Base-by-base conservation (phyloP, 2,329 filamentous ascomycete species). In the Verticillium tricorpus region DNA sequence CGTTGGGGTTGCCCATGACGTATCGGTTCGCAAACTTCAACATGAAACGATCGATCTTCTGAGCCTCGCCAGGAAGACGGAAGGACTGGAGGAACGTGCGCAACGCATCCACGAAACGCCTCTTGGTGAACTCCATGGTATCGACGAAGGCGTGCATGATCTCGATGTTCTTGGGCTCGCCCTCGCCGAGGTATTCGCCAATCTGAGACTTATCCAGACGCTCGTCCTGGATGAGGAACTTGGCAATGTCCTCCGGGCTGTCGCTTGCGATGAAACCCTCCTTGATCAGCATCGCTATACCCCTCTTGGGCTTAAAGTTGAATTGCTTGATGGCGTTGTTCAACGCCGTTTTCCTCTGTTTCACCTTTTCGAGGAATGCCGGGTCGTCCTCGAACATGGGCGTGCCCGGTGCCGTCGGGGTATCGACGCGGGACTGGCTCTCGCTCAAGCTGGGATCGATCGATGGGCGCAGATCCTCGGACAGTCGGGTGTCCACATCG, bases 1-100 rank as follows among this genome's bases (percentile, higher is more conserved):
- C 94, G 71, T 97, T 97, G 0, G 95, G 95, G 68, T 99, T 99
- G 34, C 93, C 93, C 63, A 89, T 90, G 59, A 96, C 91, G 73
- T 99, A 99, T 63, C 94, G 89, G 75, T 98, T 94, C 11, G 95
- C 95, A 77, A 98, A 99, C 74, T 99, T 99, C 67, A 99, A 80
- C 95, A 99, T 98, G 77, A 98, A 96, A 57, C 95, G 91, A 86
- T 99, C 95, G 67, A 99, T 99, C 80, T 99, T 99, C 73, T 99
- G 95, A 0, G 93, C 93, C 76, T 99, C 95, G 64, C 95, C 95
- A 0, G 95, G 95, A 15, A 99, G 80, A 65, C 95, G 90, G 80
- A 99, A 99, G 32, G 92, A 91, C 74, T 99, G 95, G 14, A 99
- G 80, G 70, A 99, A 99, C 62, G 92, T 89, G 40, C 95, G 88